Conservation (phyloP, 345 rosid genomes). For the Atalantia buxifolia region DNA sequence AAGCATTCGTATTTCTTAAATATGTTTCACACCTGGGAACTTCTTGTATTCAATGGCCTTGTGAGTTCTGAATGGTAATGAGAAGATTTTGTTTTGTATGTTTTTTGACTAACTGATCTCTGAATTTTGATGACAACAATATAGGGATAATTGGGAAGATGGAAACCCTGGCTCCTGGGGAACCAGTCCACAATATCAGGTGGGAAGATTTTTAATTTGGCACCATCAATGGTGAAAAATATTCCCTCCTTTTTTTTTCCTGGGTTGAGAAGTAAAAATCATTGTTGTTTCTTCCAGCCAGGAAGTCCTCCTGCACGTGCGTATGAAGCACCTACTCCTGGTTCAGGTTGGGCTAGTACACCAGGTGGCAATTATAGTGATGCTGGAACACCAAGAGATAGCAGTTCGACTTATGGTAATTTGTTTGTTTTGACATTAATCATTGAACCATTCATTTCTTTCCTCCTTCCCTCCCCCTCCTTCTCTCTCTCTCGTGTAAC, state of each 20-base stretch:
- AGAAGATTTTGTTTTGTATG: neutral
- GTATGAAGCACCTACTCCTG: constrained; percentile 96
- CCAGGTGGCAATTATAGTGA: constrained; percentile 90
- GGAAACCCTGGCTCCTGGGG: constrained; percentile 94
- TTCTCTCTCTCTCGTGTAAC: neutral
- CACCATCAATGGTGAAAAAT: neutral
- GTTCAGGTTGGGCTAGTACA: constrained; percentile 89
- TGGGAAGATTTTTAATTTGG: constrained; percentile 18
- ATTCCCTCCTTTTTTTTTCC: neutral
- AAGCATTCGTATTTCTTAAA: neutral
- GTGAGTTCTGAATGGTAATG: neutral
- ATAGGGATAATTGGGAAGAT: constrained; percentile 95
- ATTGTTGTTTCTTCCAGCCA: constrained; percentile 46
- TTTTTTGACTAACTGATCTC: neutral
- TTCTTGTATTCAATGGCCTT: neutral
- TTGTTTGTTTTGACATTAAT: constrained; percentile 6
- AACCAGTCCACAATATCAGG: constrained; percentile 87
- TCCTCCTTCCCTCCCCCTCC: neutral
- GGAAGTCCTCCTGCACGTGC: constrained; percentile 89
- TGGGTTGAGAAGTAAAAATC: neutral
- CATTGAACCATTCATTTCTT: neutral
- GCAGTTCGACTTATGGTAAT: constrained; percentile 68
- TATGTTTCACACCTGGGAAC: neutral
- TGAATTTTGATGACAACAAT: constrained; percentile 9
- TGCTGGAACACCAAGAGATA: constrained; percentile 90